phyloP scores from a whole-genome alignment of 78 protist genomes.

The Emiliania huxleyi region DNA sequence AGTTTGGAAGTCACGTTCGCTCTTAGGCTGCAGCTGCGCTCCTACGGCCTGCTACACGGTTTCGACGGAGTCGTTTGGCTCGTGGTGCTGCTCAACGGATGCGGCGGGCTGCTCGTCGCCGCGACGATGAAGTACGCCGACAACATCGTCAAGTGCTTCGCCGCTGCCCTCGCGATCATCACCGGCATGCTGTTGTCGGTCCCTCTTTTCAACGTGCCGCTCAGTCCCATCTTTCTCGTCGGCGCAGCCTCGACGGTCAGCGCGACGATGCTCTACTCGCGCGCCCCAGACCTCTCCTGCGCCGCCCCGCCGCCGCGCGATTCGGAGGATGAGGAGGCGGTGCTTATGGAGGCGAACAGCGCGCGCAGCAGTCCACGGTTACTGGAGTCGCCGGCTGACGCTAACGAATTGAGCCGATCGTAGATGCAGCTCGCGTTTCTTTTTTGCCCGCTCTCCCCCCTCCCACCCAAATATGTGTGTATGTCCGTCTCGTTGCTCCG shows the following conservation, averaged over 20 bases:
- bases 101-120: slow-evolving; percentile 44
- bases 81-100: background rate
- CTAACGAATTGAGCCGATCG: too few species aligned
- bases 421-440: too few species aligned
- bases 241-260: slow-evolving; percentile 44
- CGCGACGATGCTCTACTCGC: background rate
- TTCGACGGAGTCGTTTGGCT: background rate
- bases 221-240: background rate
- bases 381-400: too few species aligned
- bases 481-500: too few species aligned
- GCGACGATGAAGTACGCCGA: slow-evolving; percentile 39
- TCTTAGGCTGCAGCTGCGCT: background rate
- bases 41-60: slow-evolving; percentile 27
- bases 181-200: background rate
- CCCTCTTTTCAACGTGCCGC: background rate
- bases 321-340: too few species aligned
- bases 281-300: background rate
- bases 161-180: slow-evolving; percentile 13
- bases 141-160: slow-evolving; percentile 47
- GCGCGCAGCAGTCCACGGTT: too few species aligned
- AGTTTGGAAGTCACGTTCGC: too few species aligned
- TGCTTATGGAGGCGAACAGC: too few species aligned
- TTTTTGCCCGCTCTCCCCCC: too few species aligned
- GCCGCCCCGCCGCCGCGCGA: too few species aligned
- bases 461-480: too few species aligned